Evolutionary conservation across 2,329 filamentous ascomycete genomes (phyloP).

Genomic region (Aspergillus versicolor): DNA sequence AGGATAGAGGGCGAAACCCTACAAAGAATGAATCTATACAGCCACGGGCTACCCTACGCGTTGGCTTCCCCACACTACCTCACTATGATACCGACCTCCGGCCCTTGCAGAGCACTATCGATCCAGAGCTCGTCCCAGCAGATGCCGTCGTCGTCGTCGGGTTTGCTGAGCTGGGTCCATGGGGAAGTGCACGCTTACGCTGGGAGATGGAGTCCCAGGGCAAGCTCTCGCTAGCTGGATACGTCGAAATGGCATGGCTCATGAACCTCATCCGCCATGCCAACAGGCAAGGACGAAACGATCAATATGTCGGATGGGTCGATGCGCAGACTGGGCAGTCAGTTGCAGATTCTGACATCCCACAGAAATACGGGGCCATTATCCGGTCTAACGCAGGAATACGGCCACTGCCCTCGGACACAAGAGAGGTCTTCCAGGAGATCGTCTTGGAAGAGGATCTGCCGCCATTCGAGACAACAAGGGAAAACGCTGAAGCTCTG

Average conservation of each 20-base stretch:
- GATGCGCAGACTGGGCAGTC: not conserved
- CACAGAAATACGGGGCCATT: not conserved
- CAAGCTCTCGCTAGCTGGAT: not conserved
- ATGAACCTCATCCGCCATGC: slow-evolving; percentile 1
- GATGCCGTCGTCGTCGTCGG: slow-evolving; percentile 2
- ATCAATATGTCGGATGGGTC: slow-evolving; percentile 2
- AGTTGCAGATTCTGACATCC: not conserved
- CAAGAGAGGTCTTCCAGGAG: slow-evolving; percentile 94
- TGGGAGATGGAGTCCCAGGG: slow-evolving; percentile 10
- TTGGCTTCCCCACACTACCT: not conserved
- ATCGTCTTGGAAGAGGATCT: slow-evolving; percentile 93
- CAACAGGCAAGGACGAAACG: not conserved
- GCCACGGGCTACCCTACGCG: not conserved
- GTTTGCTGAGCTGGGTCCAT: slow-evolving; percentile 3
- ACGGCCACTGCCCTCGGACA: slow-evolving; percentile 88
- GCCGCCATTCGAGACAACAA: slow-evolving; percentile 64
- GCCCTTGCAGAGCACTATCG: not conserved
- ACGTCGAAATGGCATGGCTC: slow-evolving; percentile 8
- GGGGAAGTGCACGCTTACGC: slow-evolving; percentile 1
- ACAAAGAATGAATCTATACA: not conserved
- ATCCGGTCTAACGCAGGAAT: slow-evolving; percentile 94
- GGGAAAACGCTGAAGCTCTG: not conserved
- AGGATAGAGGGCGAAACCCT: not conserved
- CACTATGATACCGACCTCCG: not conserved
- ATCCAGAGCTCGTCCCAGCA: not conserved